Conservation (phyloP, 2,329 filamentous ascomycete species). For the Berkeleyomyces basicola region DNA sequence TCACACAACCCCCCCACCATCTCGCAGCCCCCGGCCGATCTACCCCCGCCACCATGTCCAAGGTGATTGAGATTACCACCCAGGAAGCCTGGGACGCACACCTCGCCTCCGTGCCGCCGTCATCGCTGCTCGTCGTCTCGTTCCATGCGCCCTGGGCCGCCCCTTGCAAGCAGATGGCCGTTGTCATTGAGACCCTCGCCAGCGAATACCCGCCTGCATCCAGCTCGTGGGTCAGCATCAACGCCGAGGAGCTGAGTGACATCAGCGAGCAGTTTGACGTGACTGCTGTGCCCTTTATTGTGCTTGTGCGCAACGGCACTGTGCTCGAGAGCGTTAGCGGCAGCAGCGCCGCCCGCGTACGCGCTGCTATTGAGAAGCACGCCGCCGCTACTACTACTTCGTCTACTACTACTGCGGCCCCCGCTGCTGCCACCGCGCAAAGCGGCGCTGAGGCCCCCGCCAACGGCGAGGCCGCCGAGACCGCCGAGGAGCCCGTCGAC, state of each 20-base stretch:
- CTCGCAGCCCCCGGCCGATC: not conserved
- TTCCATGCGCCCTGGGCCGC: conserved; percentile 97
- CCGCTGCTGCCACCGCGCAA: conserved; percentile 22
- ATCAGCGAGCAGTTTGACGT: conserved; percentile 88
- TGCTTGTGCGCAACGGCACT: conserved; percentile 59
- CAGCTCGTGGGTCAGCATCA: conserved; percentile 75
- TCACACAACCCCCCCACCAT: not conserved
- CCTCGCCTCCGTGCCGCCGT: conserved; percentile 46
- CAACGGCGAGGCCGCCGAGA: not conserved
- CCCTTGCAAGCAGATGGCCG: conserved; percentile 86
- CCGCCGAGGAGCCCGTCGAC: conserved; percentile 24
- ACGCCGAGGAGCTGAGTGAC: conserved; percentile 87
- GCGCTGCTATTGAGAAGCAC: conserved; percentile 70
- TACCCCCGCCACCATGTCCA: conserved; percentile 42
- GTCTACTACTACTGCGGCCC: conserved; percentile 17
- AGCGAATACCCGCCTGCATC: conserved; percentile 60
- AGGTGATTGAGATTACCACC: conserved; percentile 59
- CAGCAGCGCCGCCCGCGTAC: conserved; percentile 73
- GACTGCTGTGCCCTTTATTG: conserved; percentile 81
- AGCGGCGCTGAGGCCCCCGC: conserved; percentile 23
- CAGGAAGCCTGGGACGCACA: conserved; percentile 57
- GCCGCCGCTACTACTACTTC: conserved; percentile 28
- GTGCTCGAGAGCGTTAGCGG: conserved; percentile 77
- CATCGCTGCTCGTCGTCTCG: conserved; percentile 67
- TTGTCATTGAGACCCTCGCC: conserved; percentile 70